Evolutionary conservation across 2,329 filamentous ascomycete genomes (phyloP), one percentile per base, ranked within the genome.

Genomic region (Nemania abortiva): DNA sequence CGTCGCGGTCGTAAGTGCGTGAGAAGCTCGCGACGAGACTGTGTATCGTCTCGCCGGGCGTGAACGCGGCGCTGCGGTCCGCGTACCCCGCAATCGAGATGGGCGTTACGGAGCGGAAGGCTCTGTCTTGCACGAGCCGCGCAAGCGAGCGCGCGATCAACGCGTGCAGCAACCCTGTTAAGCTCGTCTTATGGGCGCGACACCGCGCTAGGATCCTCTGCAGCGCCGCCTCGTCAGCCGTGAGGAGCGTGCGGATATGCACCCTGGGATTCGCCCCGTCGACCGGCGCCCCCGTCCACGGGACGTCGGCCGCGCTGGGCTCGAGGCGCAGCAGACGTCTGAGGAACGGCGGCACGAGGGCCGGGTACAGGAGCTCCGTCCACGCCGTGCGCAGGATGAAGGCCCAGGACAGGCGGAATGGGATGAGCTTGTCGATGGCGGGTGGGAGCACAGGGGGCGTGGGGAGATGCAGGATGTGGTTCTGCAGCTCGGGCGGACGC

Each of bases 161-260:
- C 2, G 80, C 82, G 39, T 88, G 83, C 0, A 88, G 59, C 7
- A 89, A 78, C 0, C 81, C 81, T 0, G 86, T 88, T 6, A 89
- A 73, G 2, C 85, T 86, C 15, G 81, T 78, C 2, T 75, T 73
- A 54, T 84, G 81, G 13, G 73, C 71, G 18, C 85, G 79, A 66
- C 84, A 84, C 1, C 76, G 79, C 0, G 74, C 62, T 6, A 87
- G 73, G 1, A 87, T 72, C 1, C 56, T 67, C 1, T 70, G 29
- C 0, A 82, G 74, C 4, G 71, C 73, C 1, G 73, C 1, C 63
- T 63, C 5, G 79, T 50, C 42, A 9, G 87, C 64, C 22, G 79
- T 73, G 53, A 87, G 53, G 1, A 87, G 50, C 1, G 81, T 74
- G 2, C 75, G 80, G 49, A 85, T 70, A 11, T 78, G 75, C 7